A percentile compares a stretch with the other conserved stretches of the same genome.
phyloP scores from a whole-genome alignment of 2,329 filamentous ascomycete species.

The Sporothrix globosa region DNA sequence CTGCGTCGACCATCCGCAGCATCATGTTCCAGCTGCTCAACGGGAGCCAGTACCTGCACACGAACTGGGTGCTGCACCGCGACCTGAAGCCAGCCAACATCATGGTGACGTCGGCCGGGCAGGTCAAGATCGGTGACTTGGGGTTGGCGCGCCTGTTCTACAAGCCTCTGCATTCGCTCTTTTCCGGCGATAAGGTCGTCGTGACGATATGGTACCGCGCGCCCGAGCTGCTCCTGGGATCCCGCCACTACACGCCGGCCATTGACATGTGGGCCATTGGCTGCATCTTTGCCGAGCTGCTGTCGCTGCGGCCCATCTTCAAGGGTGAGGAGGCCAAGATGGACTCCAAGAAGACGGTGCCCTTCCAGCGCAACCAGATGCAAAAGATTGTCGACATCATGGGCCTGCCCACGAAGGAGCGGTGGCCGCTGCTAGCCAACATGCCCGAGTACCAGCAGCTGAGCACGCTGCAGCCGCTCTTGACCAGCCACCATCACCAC shows the following conservation, averaged over 20 bases:
- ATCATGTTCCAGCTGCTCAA: slow-evolving; percentile 96
- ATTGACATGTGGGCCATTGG: slow-evolving; percentile 98
- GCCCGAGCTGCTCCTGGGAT: slow-evolving; percentile 88
- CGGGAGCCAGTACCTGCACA: slow-evolving; percentile 90
- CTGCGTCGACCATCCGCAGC: slow-evolving; percentile 83
- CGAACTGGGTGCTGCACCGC: slow-evolving; percentile 95
- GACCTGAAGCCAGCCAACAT: slow-evolving; percentile 98
- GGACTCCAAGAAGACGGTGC: slow-evolving; percentile 96
- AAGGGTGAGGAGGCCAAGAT: slow-evolving; percentile 99
- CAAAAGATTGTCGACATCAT: slow-evolving; percentile 98
- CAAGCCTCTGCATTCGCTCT: slow-evolving; percentile 89
- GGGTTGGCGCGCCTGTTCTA: slow-evolving; percentile 90
- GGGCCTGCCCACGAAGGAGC: slow-evolving; percentile 83
- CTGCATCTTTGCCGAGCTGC: slow-evolving; percentile 93
- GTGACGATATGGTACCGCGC: slow-evolving; percentile 99
- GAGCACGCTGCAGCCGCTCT: slow-evolving; percentile 55
- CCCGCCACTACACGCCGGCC: slow-evolving; percentile 93
- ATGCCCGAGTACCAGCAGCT: slow-evolving; percentile 88
- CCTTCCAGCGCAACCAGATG: slow-evolving; percentile 98
- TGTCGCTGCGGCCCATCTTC: slow-evolving; percentile 91
- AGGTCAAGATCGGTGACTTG: slow-evolving; percentile 93
- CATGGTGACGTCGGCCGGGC: slow-evolving; percentile 89
- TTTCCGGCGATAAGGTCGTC: slow-evolving; percentile 94
- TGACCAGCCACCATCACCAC: slow-evolving; percentile 45
- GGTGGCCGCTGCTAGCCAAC: slow-evolving; percentile 79